Evolutionary conservation across 2,329 filamentous ascomycete genomes (phyloP).

Genomic region (Curvularia spicifera): DNA sequence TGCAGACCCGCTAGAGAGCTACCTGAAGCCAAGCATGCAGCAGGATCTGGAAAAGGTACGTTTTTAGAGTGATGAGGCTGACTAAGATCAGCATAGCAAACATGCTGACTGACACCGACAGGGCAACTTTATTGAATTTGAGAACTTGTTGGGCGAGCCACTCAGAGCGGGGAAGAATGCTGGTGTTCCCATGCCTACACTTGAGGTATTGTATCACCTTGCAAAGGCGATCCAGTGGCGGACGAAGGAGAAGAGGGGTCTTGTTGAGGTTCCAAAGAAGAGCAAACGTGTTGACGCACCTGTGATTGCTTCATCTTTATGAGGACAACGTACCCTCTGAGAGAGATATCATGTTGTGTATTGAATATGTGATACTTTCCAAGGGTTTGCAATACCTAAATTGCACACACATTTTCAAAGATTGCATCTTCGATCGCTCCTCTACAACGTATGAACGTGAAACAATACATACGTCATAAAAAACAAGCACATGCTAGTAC

Average conservation of each 20-base stretch:
- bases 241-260: conserved; percentile 54
- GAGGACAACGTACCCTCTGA: neutral
- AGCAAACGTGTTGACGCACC: neutral
- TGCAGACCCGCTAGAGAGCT: conserved; percentile 58
- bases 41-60: conserved; percentile 59
- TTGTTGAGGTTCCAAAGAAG: conserved; percentile 40
- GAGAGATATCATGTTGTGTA: too few species aligned
- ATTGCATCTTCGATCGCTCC: neutral
- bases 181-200: conserved; percentile 59
- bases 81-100: neutral
- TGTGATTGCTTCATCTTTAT: neutral
- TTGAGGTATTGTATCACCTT: conserved; percentile 58
- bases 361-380: neutral
- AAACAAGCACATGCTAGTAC: neutral
- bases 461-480: neutral
- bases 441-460: neutral
- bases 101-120: conserved; percentile 21
- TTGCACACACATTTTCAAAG: neutral
- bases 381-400: neutral
- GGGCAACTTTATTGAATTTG: conserved; percentile 64
- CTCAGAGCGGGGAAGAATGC: conserved; percentile 57
- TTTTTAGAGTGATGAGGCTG: neutral
- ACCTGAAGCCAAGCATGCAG: conserved; percentile 62
- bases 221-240: conserved; percentile 58
- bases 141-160: conserved; percentile 65